A percentile compares a stretch with the other conserved stretches of the same genome.
phyloP scores from a whole-genome alignment of 2,329 filamentous ascomycete genomes.

The Xylariaceae sp. region DNA sequence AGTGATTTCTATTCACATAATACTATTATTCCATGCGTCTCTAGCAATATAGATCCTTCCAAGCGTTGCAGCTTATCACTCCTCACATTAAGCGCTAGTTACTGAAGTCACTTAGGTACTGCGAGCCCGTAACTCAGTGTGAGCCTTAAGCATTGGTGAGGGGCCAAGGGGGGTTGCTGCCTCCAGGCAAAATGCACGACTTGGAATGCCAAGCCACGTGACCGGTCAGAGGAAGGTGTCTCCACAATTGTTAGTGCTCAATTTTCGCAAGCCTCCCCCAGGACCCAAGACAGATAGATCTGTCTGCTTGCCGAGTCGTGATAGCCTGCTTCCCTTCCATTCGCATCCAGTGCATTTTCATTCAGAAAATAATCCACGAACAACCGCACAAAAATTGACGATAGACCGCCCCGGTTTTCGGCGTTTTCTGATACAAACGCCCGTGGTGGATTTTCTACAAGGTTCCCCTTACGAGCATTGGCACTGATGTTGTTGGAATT shows the following conservation, averaged over 20 bases:
- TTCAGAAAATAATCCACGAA: not conserved
- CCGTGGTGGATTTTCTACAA: slow-evolving; percentile 12
- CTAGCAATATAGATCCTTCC: too few species aligned
- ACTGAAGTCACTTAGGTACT: too few species aligned
- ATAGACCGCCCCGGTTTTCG: slow-evolving; percentile 7
- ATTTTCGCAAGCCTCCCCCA: slow-evolving; percentile 14
- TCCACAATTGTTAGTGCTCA: slow-evolving; percentile 23
- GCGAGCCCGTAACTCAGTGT: not conserved
- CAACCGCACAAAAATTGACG: not conserved
- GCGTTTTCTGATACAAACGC: not conserved
- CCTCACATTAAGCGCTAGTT: too few species aligned
- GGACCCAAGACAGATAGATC: slow-evolving; percentile 23
- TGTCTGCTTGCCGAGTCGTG: slow-evolving; percentile 17
- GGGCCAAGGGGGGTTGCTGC: not conserved
- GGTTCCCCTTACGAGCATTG: slow-evolving; percentile 3
- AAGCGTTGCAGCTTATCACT: too few species aligned
- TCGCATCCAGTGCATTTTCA: slow-evolving; percentile 9
- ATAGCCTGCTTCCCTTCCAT: slow-evolving; percentile 23
- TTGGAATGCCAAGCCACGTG: slow-evolving; percentile 25
- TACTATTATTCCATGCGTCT: too few species aligned
- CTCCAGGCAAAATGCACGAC: too few species aligned
- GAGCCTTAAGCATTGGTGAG: not conserved
- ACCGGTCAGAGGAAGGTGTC: not conserved
- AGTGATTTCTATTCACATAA: too few species aligned
- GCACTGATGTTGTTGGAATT: slow-evolving; percentile 19